Conservation (phyloP, 2,329 filamentous ascomycete genomes). For the Clonostachys chloroleuca region DNA sequence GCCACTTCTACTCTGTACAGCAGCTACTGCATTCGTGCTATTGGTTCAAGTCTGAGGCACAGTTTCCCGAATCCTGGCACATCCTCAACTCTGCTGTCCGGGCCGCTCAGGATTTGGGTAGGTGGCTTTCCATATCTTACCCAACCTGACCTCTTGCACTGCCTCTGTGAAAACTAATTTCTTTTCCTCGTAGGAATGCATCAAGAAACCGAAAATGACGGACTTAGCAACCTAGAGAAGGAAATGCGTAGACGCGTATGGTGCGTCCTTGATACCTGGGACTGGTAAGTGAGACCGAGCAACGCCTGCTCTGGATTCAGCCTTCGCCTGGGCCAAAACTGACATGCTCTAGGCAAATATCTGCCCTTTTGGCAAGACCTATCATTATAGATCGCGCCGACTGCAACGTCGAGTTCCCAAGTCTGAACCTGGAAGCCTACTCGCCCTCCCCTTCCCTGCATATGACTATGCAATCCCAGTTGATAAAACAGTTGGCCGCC, state of each 20-base stretch:
- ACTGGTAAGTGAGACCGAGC: constrained; percentile 20
- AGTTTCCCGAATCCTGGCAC: constrained; percentile 29
- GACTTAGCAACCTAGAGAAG: constrained; percentile 22
- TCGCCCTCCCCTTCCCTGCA: constrained; percentile 21
- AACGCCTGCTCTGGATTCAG: neutral
- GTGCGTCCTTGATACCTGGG: constrained; percentile 29
- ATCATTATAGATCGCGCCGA: constrained; percentile 25
- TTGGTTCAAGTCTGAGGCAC: constrained; percentile 28
- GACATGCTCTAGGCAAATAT: constrained; percentile 23
- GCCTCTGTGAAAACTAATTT: neutral
- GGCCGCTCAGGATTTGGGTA: constrained; percentile 28
- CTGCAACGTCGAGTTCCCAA: constrained; percentile 22
- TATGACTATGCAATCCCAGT: constrained; percentile 26
- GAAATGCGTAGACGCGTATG: constrained; percentile 28
- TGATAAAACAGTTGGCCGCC: constrained; percentile 19
- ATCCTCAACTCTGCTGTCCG: constrained; percentile 24
- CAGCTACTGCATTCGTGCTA: constrained; percentile 27
- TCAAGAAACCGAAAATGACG: constrained; percentile 16
- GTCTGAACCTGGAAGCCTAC: constrained; percentile 21
- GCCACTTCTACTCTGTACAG: constrained; percentile 25
- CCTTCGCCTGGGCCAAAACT: neutral
- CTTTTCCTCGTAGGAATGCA: constrained; percentile 16
- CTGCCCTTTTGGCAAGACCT: constrained; percentile 21
- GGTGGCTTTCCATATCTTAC: neutral
- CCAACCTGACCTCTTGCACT: too few relatives aligned